Percentiles rank a stretch among this genome's conserved stretches.
Conservation (phyloP, 164 flowering plant species). For the Paratinospora sagittata region DNA sequence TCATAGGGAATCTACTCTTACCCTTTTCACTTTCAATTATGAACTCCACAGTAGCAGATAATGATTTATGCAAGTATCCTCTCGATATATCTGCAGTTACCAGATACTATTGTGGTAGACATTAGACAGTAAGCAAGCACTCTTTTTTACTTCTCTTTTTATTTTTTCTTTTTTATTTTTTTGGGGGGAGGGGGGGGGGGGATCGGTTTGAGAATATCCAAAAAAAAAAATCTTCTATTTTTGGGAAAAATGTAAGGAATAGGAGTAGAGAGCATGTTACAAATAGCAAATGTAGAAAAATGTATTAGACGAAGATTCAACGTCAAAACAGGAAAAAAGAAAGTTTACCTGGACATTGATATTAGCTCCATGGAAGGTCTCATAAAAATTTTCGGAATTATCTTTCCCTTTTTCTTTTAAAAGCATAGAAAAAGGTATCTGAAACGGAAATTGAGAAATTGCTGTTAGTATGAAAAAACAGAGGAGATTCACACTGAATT, state of each 20-base stretch:
- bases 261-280: not conserved
- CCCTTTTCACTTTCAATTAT: constrained; percentile 80
- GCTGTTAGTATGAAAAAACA: not conserved
- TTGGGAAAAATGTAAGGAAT: no score
- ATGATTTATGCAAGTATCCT: constrained; percentile 80
- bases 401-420: constrained; percentile 45
- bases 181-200: no score
- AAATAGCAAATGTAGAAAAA: not conserved
- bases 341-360: constrained; percentile 69
- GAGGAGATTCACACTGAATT: no score
- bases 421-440: constrained; percentile 76
- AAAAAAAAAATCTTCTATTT: no score
- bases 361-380: constrained; percentile 88
- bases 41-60: constrained; percentile 71
- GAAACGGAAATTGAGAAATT: constrained; percentile 16
- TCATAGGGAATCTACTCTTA: constrained; percentile 13
- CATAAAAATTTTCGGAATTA: constrained; percentile 56
- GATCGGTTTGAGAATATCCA: no score
- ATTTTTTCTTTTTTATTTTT: not conserved
- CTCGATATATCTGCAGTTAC: constrained; percentile 67
- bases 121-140: constrained; percentile 21
- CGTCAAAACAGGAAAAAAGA: not conserved
- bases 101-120: constrained; percentile 56
- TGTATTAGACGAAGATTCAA: not conserved
- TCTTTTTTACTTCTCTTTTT: not conserved